These are phyloP conservation scores for Trichoderma reesei DNA, from an alignment of 495 filamentous ascomycete species.

Conservation along the genomic window DNA sequence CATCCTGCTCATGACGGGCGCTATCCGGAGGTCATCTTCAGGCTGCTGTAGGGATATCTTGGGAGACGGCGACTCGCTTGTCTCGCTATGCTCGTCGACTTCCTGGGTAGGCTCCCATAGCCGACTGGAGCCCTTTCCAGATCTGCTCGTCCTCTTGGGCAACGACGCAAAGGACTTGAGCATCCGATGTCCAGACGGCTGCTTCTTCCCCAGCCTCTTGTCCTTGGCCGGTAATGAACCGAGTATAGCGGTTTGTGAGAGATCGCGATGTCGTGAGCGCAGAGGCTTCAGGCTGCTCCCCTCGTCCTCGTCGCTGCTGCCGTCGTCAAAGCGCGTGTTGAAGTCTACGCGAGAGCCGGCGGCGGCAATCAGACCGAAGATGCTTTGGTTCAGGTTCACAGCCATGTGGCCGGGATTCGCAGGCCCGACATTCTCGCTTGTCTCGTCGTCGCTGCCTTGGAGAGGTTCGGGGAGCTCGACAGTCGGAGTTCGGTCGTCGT, in stretches of 20 bases:
- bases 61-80: slow-evolving; percentile 10
- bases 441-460: slow-evolving; percentile 49
- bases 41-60: slow-evolving; percentile 1
- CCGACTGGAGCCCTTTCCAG: slow-evolving; percentile 24
- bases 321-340: slow-evolving; percentile 68
- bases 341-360: slow-evolving; percentile 75
- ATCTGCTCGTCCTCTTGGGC: slow-evolving; percentile 25
- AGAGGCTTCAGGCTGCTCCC: slow-evolving; percentile 31
- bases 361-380: slow-evolving; percentile 91
- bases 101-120: slow-evolving; percentile 17
- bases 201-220: slow-evolving; percentile 35
- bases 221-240: slow-evolving; percentile 11
- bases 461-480: slow-evolving; percentile 66
- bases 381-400: slow-evolving; percentile 83
- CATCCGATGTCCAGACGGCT: slow-evolving; percentile 51
- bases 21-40: slow-evolving; percentile 28
- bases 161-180: slow-evolving; percentile 50
- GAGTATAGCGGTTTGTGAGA: slow-evolving; percentile 26
- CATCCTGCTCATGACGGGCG: slow-evolving; percentile 75
- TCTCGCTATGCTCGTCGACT: slow-evolving; percentile 13
- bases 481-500: slow-evolving; percentile 35
- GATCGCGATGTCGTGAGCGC: slow-evolving; percentile 13
- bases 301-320: slow-evolving; percentile 70
- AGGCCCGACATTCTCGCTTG: slow-evolving; percentile 62
- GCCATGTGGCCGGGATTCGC: slow-evolving; percentile 38